Base-by-base conservation (phyloP, 805 yeast genomes). In the fission yeast (Schizosaccharomyces pombe) region DNA sequence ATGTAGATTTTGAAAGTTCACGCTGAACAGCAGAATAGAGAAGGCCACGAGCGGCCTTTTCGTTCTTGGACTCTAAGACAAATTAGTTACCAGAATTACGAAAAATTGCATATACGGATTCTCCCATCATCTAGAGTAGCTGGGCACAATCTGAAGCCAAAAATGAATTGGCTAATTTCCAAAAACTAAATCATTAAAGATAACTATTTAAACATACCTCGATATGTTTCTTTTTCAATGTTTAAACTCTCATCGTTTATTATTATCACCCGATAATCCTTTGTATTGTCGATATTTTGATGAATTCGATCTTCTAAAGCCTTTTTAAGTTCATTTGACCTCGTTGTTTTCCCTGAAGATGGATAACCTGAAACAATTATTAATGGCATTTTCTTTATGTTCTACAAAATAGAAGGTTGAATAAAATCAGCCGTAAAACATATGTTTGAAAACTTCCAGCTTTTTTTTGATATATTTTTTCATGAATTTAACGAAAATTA, bases 21-120 rank as follows among this genome's bases (percentile, higher is more conserved):
- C 96, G 72, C 62, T 85, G 85, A 16, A 89, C 91, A 0, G 94
- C 95, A 0, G 94, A 77, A 68, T 87, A 79, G 61, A 87, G 94
- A 29, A 76, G 73, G 0, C 94, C 93, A 53, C 97, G 72, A 0
- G 85, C 78, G 28, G 81, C 73, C 61, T 89, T 85, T 64, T 91
- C 98, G 3, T 77, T 72, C 53, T 72, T 73, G 1, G 94, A 78
- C 32, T 82, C 91, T 59, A 47, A n/a, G n/a, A 14, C 8, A 16
- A 26, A 16, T 24, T 6, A 31, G 9, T 22, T 28, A 24, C 19
- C 19, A 24, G 43, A 14, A 19, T 22, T 9, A 53, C 31, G 19
- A 4, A 24, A 33, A 52, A 16, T 11, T 24, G 4, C 33, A 16
- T 3, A n/a, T 9, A 33, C 29, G 14, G 37, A 54, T 6, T 39